phyloP scores from a whole-genome alignment of 2,329 filamentous ascomycete species.

The Cryphonectria japonica region DNA sequence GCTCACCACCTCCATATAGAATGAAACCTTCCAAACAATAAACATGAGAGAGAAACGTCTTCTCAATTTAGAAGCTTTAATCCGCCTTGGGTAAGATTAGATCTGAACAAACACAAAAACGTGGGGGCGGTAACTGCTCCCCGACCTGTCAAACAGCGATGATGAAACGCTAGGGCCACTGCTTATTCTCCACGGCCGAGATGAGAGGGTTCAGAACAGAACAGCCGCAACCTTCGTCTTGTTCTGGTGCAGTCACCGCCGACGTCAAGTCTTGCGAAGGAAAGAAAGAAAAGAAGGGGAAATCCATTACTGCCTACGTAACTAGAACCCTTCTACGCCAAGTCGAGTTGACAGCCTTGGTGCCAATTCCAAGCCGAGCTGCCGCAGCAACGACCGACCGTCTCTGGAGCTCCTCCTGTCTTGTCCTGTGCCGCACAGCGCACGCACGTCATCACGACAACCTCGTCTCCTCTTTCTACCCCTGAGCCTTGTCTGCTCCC shows the following conservation, averaged over 20 bases:
- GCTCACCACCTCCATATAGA: not conserved
- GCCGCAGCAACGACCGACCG: not conserved
- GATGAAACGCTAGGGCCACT: slow-evolving; percentile 28
- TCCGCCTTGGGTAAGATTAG: slow-evolving; percentile 3
- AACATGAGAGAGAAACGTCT: not conserved
- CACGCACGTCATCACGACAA: slow-evolving; percentile 17
- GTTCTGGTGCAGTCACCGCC: slow-evolving; percentile 21
- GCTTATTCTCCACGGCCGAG: slow-evolving; percentile 19
- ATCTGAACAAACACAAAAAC: not conserved
- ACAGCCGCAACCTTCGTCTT: slow-evolving; percentile 22
- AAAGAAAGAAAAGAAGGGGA: not conserved
- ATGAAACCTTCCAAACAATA: not conserved
- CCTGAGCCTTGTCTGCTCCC: slow-evolving; percentile 18
- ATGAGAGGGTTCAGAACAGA: slow-evolving; percentile 19
- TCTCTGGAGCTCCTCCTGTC: slow-evolving; percentile 10
- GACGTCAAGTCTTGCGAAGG: slow-evolving; percentile 25
- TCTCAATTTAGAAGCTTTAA: slow-evolving; percentile 5
- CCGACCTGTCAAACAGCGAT: slow-evolving; percentile 27
- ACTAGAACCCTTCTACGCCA: not conserved
- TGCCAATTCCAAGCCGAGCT: not conserved
- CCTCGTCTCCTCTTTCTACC: slow-evolving; percentile 2
- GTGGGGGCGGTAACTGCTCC: slow-evolving; percentile 22
- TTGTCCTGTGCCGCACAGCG: not conserved
- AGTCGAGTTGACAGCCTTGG: not conserved
- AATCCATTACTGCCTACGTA: not conserved